Conservation (phyloP, 2,329 filamentous ascomycete species). For the Monosporascus sp. region DNA sequence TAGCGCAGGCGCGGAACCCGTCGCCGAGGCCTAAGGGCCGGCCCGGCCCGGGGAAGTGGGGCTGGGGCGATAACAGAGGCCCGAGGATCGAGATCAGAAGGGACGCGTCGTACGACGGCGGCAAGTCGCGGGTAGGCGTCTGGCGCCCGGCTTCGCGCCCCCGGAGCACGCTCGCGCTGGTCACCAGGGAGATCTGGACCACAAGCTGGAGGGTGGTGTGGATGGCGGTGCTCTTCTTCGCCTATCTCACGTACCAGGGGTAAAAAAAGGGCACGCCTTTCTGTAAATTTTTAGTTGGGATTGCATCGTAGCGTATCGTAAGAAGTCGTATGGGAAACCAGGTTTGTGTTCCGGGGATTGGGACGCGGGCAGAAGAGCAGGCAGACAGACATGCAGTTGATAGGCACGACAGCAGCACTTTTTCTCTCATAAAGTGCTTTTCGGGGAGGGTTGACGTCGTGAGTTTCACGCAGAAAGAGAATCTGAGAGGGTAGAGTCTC, state of each 20-base stretch:
- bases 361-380: neutral
- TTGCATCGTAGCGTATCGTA: neutral
- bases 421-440: no score
- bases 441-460: no score
- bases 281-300: neutral
- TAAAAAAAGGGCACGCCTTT: slow-evolving; percentile 26
- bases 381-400: neutral
- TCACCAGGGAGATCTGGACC: slow-evolving; percentile 55
- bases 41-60: slow-evolving; percentile 32
- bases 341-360: neutral
- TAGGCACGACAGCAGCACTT: no score
- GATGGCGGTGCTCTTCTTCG: slow-evolving; percentile 61
- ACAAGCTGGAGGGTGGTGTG: slow-evolving; percentile 58
- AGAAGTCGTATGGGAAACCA: neutral
- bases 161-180: slow-evolving; percentile 37
- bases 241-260: slow-evolving; percentile 60
- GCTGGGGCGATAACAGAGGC: slow-evolving; percentile 37
- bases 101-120: slow-evolving; percentile 38
- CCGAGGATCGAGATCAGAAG: slow-evolving; percentile 47
- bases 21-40: slow-evolving; percentile 13
- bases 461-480: no score
- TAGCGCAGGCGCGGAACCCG: slow-evolving; percentile 16
- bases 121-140: slow-evolving; percentile 23
- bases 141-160: slow-evolving; percentile 23
- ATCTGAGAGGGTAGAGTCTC: no score